Conservation (phyloP, 2,329 filamentous ascomycete species). For the Aspergillus sclerotialis region DNA sequence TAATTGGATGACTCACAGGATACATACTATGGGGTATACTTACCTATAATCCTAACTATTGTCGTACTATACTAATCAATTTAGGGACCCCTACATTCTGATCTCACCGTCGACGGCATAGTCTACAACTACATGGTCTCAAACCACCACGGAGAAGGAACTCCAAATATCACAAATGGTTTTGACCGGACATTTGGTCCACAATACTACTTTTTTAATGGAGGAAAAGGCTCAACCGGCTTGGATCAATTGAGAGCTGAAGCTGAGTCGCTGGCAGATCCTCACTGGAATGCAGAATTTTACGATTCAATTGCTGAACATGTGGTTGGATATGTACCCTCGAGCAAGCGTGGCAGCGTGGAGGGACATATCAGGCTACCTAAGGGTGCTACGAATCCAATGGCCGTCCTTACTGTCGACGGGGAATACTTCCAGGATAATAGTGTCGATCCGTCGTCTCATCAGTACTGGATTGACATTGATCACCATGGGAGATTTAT, state of each 20-base stretch:
- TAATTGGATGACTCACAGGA: conserved; percentile 9
- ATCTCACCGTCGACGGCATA: conserved; percentile 58
- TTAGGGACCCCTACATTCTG: conserved; percentile 53
- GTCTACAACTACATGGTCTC: conserved; percentile 60
- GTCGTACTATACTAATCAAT: conserved; percentile 1
- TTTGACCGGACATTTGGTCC: conserved; percentile 62
- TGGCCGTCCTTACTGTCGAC: conserved; percentile 50
- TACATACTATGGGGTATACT: conserved; percentile 21
- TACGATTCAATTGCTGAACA: conserved; percentile 57
- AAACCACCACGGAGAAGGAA: conserved; percentile 58
- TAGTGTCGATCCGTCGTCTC: conserved; percentile 46
- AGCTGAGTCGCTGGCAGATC: conserved; percentile 45
- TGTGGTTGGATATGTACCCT: conserved; percentile 54
- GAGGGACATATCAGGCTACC: conserved; percentile 48
- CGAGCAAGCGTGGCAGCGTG: conserved; percentile 45
- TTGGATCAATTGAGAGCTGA: conserved; percentile 48
- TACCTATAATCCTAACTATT: neutral
- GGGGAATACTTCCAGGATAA: conserved; percentile 55
- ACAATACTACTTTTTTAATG: conserved; percentile 59
- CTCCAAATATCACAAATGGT: conserved; percentile 57
- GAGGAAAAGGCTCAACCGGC: conserved; percentile 40
- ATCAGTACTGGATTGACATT: conserved; percentile 58
- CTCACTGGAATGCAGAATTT: conserved; percentile 52
- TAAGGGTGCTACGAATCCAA: conserved; percentile 41
- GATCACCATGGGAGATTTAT: conserved; percentile 40